Evolutionary conservation across 202 grass and related monocot genomes (phyloP), one percentile per base, ranked within the genome.

Genomic region (Panicum hallii): DNA sequence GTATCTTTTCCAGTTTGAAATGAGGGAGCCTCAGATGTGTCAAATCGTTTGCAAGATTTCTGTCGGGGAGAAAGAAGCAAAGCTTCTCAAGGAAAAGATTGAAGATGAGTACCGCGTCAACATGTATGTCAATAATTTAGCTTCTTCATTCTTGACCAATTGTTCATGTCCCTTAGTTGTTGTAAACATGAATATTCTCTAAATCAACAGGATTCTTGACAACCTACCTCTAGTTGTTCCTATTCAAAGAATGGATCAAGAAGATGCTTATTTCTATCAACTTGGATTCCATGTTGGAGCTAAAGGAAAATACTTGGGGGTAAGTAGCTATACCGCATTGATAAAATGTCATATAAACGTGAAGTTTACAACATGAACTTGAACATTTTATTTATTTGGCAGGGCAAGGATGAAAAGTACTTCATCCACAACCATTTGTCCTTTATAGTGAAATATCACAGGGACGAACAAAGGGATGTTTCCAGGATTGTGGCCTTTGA

Each of bases 361-460:
- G 20, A 70, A 61, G 22, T 82, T 88, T 50, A 61, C 66, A 75
- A 8, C 28, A 16, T 67, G 4, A 15, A 54, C 9, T 89, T 71
- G 32, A 68, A 67, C 60, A 4, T 43, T n/a, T 56, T 16, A 23
- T 84, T 72, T 72, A 57, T 67, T 67, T 64, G 62, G 74, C 79
- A 98, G 95, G 95, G 88, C 67, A 98, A 92, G 87, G 95, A 98
- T 78, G 93, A 92, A 83, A 95, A 93, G 34, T 90, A 93, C 75
- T 98, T 93, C 74, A 95, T 98, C 80, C 89, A 98, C 85, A 98
- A 98, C 47, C 95, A 98, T 89, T 83, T 98, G 74, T 90, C 93
- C 64, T 98, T 95, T 86, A 82, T 84, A 30, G 95, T 98, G 53
- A 98, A 94, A 78, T 98, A 92, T 88, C 93, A 98, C 86, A 95